Conservation (phyloP, 257 asterid genomes). For the Rehmannia glutinosa region DNA sequence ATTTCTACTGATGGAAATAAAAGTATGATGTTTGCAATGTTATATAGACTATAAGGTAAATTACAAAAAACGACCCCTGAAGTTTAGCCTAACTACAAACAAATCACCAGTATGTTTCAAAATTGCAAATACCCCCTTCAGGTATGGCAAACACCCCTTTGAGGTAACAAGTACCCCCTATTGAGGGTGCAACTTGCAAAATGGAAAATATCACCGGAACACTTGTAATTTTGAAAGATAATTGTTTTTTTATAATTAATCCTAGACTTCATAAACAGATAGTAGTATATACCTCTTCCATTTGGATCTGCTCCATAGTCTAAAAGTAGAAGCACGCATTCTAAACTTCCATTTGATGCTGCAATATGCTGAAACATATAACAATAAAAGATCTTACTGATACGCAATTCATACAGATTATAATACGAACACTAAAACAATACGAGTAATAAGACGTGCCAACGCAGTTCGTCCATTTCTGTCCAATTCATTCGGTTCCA, state of each 20-base stretch:
- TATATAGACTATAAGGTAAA: not conserved
- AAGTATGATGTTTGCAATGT: not conserved
- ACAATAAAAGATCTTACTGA: not conserved
- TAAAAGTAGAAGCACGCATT: conserved; percentile 56
- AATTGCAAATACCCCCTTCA: too few species aligned
- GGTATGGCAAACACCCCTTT: too few species aligned
- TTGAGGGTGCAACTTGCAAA: too few species aligned
- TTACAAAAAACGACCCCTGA: too few species aligned
- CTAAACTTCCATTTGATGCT: conserved; percentile 51
- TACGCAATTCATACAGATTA: not conserved
- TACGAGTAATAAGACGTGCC: conserved; percentile 31
- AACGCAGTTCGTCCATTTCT: conserved; percentile 51
- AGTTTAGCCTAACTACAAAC: too few species aligned
- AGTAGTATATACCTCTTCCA: conserved; percentile 39
- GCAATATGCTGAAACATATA: conserved; percentile 61
- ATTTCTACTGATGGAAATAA: not conserved
- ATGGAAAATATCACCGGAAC: too few species aligned
- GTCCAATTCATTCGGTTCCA: conserved; percentile 72
- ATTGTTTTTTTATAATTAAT: too few species aligned
- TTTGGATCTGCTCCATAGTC: conserved; percentile 79
- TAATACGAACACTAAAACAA: not conserved
- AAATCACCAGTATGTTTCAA: too few species aligned
- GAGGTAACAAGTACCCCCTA: too few species aligned
- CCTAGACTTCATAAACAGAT: too few species aligned
- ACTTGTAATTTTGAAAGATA: too few species aligned